Base-by-base conservation (phyloP, 1,284 basidiomycete genomes). In the Cystobasidium sp. region DNA sequence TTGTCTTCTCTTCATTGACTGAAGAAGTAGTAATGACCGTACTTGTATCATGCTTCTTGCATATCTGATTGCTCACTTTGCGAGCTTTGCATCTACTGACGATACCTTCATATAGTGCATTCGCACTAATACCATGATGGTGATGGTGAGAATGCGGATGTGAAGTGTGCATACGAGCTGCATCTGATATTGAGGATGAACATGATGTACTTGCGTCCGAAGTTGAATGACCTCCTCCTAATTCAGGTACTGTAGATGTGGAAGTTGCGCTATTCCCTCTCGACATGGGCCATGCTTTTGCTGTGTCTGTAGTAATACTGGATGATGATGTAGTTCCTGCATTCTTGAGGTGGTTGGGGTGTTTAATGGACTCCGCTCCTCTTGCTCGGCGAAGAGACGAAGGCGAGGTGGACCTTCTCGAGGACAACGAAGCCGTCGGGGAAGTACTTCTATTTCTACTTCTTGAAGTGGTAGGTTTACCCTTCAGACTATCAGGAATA, bases 261-360 rank as follows among this genome's bases (percentile, higher is more conserved):
- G 56, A 59, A n/a, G 43, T n/a, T 5, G 31, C n/a, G 18, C 61
- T 63, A n/a, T 49, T n/a, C 9, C 61, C 61, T 63, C 61, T 63
- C 1, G n/a, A 10, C 61, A 63, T 63, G 6, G 44, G 18, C 37
- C n/a, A 41, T 41, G 44, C 61, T 61, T 8, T 7, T 16, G 6
- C n/a, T 1, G 20, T 24, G 44, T 16, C 43, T 24, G 16, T 49
- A 20, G 20, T n/a, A 10, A n/a, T 31, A 63, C 24, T 24, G 9
- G 20, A 8, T 31, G 31, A 31, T 1, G 31, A 31, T 31, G 31
- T 31, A 31, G 2, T 31, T 31, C 31, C 31, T 31, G 31, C 31
- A 31, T 31, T 31, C 31, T 31, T 31, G 31, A 31, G 31, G 31
- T 31, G 31, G 31, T 31, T 31, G 31, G 31, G 31, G 31, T 31